A percentile compares a stretch with the other conserved stretches of the same genome.
These are phyloP conservation scores for Eucalyptus curtisii DNA, from an alignment of 345 rosid species.

Conservation along the genomic window DNA sequence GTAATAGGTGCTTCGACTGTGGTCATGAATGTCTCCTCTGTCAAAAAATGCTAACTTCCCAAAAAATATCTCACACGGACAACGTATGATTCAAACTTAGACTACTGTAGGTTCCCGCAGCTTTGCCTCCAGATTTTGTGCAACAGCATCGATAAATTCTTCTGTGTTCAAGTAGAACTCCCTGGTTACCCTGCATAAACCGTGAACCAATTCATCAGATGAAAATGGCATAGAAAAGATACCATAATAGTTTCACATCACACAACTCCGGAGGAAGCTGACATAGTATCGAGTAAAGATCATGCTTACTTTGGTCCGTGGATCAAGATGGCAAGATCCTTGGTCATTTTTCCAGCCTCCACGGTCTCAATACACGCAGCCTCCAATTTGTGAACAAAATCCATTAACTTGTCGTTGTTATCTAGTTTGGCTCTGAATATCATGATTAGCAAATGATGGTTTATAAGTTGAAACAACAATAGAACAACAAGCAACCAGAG, in stretches of 20 bases:
- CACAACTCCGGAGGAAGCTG: neutral
- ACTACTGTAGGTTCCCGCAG: conserved; percentile 27
- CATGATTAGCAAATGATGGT: neutral
- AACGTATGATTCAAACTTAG: neutral
- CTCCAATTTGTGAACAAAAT: conserved; percentile 81
- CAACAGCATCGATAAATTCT: conserved; percentile 83
- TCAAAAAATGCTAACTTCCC: neutral
- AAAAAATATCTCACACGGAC: neutral
- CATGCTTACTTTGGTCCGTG: conserved; percentile 74
- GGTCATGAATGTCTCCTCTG: neutral
- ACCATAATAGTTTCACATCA: neutral
- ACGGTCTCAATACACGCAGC: conserved; percentile 75
- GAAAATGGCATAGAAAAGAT: neutral
- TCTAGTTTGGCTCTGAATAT: conserved; percentile 78
- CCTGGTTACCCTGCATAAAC: conserved; percentile 52
- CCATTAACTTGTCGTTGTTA: conserved; percentile 52
- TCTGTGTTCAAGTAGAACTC: conserved; percentile 68
- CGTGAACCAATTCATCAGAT: neutral
- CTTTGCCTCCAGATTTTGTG: conserved; percentile 37
- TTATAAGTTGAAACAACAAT: neutral
- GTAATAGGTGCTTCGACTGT: neutral
- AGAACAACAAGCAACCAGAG: neutral
- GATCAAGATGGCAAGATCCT: conserved; percentile 81
- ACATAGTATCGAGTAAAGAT: neutral
- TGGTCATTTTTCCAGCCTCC: conserved; percentile 89